Evolutionary conservation across 2,329 filamentous ascomycete species (phyloP).

Genomic region (Phyllosticta capitalensis): DNA sequence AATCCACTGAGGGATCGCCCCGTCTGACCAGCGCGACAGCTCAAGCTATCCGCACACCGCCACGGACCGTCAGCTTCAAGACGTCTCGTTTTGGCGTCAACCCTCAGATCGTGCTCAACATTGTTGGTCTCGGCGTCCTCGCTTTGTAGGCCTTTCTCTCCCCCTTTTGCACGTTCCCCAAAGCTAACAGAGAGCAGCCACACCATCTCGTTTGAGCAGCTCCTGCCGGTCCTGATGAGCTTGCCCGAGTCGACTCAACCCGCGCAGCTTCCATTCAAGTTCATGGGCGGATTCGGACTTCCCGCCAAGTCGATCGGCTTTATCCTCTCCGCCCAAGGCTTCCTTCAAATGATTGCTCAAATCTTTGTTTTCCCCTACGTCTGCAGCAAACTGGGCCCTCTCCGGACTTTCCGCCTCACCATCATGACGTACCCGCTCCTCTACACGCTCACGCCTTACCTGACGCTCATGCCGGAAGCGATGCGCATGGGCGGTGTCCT

Average conservation of each 20-base stretch:
- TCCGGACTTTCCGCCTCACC: slow-evolving; percentile 73
- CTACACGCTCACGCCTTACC: slow-evolving; percentile 80
- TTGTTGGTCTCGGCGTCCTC: slow-evolving; percentile 81
- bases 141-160: slow-evolving; percentile 67
- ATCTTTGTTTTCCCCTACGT: slow-evolving; percentile 75
- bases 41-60: slow-evolving; percentile 3
- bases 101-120: slow-evolving; percentile 74
- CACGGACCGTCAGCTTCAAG: slow-evolving; percentile 16
- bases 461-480: slow-evolving; percentile 67
- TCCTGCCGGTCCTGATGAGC: slow-evolving; percentile 86
- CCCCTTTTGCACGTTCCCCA: slow-evolving; percentile 14
- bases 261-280: slow-evolving; percentile 71
- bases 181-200: slow-evolving; percentile 50
- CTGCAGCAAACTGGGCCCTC: slow-evolving; percentile 63
- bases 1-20: slow-evolving; percentile 47
- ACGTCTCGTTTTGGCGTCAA: slow-evolving; percentile 59
- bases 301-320: slow-evolving; percentile 76
- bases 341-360: slow-evolving; percentile 82
- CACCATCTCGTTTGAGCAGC: slow-evolving; percentile 91
- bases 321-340: slow-evolving; percentile 79
- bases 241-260: slow-evolving; percentile 45
- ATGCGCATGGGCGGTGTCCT: slow-evolving; percentile 69
- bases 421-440: slow-evolving; percentile 77
- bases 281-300: slow-evolving; percentile 76
- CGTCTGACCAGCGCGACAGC: slow-evolving; percentile 32